Conservation (phyloP, 2,329 filamentous ascomycete species). For the Claviceps monticola region DNA sequence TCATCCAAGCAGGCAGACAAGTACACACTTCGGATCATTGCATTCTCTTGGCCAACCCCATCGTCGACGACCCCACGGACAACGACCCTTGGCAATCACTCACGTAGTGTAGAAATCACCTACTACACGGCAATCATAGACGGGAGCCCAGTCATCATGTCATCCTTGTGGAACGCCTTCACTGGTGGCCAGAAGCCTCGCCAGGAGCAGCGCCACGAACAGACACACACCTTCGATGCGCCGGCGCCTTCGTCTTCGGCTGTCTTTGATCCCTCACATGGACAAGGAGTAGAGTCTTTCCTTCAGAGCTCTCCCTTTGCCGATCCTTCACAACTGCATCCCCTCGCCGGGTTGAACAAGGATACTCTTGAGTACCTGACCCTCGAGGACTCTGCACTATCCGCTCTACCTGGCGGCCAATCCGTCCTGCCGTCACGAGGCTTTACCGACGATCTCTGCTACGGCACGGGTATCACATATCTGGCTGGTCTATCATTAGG, state of each 20-base stretch:
- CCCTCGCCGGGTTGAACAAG: slow-evolving; percentile 82
- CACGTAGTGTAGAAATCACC: background rate
- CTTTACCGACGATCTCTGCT: slow-evolving; percentile 97
- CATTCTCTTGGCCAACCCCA: slow-evolving; percentile 4
- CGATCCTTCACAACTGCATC: slow-evolving; percentile 81
- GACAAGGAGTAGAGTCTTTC: slow-evolving; percentile 76
- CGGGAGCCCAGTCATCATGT: slow-evolving; percentile 26
- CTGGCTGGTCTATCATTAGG: slow-evolving; percentile 73
- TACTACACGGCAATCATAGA: background rate
- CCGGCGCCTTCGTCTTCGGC: slow-evolving; percentile 38
- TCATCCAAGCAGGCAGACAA: background rate
- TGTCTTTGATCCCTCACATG: slow-evolving; percentile 56
- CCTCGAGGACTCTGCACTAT: slow-evolving; percentile 81
- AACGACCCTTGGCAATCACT: slow-evolving; percentile 4
- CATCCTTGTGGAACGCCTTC: slow-evolving; percentile 46
- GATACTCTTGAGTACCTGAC: slow-evolving; percentile 90
- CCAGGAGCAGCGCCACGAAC: slow-evolving; percentile 23
- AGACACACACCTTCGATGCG: slow-evolving; percentile 19
- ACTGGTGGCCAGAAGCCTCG: slow-evolving; percentile 42
- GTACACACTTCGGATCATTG: slow-evolving; percentile 7
- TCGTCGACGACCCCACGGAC: slow-evolving; percentile 5
- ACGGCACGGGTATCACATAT: slow-evolving; percentile 91
- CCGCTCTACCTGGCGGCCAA: slow-evolving; percentile 70
- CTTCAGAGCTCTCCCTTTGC: slow-evolving; percentile 62
- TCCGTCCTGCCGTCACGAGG: slow-evolving; percentile 87